Evolutionary conservation across 495 filamentous ascomycete species (phyloP).

Genomic region (Sordaria brevicollis): DNA sequence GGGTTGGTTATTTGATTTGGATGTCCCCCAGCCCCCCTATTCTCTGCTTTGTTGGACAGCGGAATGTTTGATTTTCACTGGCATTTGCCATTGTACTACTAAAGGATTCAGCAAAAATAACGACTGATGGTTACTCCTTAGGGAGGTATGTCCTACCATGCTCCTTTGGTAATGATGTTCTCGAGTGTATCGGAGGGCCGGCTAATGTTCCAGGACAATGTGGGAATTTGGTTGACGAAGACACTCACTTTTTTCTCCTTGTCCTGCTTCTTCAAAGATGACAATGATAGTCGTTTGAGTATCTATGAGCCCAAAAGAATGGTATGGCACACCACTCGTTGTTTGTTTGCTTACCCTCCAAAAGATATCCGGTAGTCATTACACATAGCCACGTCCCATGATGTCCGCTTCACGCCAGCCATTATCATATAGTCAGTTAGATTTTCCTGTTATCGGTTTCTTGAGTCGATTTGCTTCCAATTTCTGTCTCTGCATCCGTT

Average conservation of each 20-base stretch:
- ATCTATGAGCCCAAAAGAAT: neutral
- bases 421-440: too few species aligned
- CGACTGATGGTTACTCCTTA: neutral
- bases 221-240: neutral
- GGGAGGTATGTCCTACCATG: neutral
- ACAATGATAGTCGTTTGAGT: neutral
- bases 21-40: neutral
- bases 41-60: neutral
- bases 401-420: too few species aligned
- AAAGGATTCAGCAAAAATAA: neutral
- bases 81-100: neutral
- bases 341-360: too few species aligned
- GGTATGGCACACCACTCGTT: too few species aligned
- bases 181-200: neutral
- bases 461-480: too few species aligned
- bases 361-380: too few species aligned
- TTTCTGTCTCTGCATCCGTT: too few species aligned
- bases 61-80: neutral
- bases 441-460: too few species aligned
- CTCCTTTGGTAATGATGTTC: neutral
- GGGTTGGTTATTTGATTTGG: neutral
- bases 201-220: neutral
- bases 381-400: too few species aligned
- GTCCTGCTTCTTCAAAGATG: neutral
- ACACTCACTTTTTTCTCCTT: neutral